Evolutionary conservation across 352 stramenopile species (phyloP), one percentile per base, ranked within the genome.

Genomic region (Thraustochytrium striatum): DNA sequence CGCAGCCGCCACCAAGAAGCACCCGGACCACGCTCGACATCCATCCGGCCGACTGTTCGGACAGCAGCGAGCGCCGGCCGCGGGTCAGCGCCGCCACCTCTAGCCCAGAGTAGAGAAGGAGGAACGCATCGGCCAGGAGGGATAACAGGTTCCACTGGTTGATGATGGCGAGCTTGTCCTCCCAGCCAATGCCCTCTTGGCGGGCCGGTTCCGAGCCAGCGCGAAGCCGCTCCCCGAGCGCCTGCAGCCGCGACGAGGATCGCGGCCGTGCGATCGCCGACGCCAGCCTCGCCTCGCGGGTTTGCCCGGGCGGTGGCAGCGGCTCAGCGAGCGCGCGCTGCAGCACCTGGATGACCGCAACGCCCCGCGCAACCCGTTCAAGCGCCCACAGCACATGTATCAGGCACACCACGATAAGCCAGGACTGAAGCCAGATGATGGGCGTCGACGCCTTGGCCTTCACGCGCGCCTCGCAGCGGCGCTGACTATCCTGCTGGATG

Each of bases 131-230:
- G 3, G 52, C 69, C 11, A 52, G 13, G 1, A 79, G 50, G 32
- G 69, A 62, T 5, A 79, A 21, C 30, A 79, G 28, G 43, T 79
- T 79, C 69, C 69, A 79, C n/a, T 50, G 1, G 36, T 79, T 79
- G 52, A 79, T 69, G 36, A 79, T 79, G 8, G 69, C 72, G n/a
- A 79, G 57, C 57, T 79, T 79, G 43, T 79, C 69, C 2, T 36
- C n/a, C n/a, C n/a, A n/a, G n/a, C n/a, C n/a, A n/a, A n/a, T n/a
- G n/a, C n/a, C n/a, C n/a, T n/a, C n/a, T n/a, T n/a, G n/a, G n/a
- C n/a, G n/a, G n/a, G n/a, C n/a, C n/a, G n/a, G n/a, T n/a, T n/a
- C n/a, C n/a, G n/a, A n/a, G n/a, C n/a, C n/a, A n/a, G n/a, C n/a
- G n/a, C n/a, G n/a, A n/a, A n/a, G n/a, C n/a, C n/a, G n/a, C n/a